These are phyloP conservation scores for Marchantia paleacea DNA, from an alignment of 225 moss, liverwort and hornwort species.

Conservation along the genomic window DNA sequence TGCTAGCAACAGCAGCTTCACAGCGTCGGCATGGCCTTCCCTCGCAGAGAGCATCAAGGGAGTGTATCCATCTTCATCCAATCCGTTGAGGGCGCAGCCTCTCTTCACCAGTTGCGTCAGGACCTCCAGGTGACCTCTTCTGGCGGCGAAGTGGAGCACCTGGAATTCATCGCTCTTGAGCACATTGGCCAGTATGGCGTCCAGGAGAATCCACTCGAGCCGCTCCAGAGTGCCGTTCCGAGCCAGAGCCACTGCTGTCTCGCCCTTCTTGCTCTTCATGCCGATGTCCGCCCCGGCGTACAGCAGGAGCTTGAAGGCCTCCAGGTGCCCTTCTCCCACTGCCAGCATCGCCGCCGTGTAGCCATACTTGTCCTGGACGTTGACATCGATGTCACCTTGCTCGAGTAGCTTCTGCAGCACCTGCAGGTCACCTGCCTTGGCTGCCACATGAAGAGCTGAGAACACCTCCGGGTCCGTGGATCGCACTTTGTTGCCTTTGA, in stretches of 20 bases:
- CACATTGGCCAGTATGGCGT: conserved; percentile 47
- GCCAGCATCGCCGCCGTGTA: conserved; percentile 57
- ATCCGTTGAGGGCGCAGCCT: conserved; percentile 39
- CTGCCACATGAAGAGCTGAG: conserved; percentile 46
- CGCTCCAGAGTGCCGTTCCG: conserved; percentile 39
- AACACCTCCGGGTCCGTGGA: conserved; percentile 50
- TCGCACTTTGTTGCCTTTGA: conserved; percentile 38
- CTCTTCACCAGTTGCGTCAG: conserved; percentile 44
- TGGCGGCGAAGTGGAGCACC: conserved; percentile 52
- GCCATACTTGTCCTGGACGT: conserved; percentile 44
- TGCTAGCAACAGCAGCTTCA: conserved; percentile 42
- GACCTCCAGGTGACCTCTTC: conserved; percentile 49
- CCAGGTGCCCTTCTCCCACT: conserved; percentile 49
- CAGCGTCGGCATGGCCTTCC: conserved; percentile 51
- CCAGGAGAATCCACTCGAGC: conserved; percentile 50
- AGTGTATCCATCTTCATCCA: conserved; percentile 49
- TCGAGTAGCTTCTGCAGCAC: conserved; percentile 45
- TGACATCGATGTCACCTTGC: conserved; percentile 42
- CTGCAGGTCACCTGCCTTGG: conserved; percentile 42
- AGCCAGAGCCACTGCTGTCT: conserved; percentile 48
- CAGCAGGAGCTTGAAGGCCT: conserved; percentile 49
- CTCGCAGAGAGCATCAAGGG: conserved; percentile 50
- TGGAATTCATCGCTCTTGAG: conserved; percentile 51
- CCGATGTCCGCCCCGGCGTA: conserved; percentile 54
- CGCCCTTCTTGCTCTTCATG: conserved; percentile 47